phyloP scores from a whole-genome alignment of 768 basidiomycete species.

The Mycena amicta region DNA sequence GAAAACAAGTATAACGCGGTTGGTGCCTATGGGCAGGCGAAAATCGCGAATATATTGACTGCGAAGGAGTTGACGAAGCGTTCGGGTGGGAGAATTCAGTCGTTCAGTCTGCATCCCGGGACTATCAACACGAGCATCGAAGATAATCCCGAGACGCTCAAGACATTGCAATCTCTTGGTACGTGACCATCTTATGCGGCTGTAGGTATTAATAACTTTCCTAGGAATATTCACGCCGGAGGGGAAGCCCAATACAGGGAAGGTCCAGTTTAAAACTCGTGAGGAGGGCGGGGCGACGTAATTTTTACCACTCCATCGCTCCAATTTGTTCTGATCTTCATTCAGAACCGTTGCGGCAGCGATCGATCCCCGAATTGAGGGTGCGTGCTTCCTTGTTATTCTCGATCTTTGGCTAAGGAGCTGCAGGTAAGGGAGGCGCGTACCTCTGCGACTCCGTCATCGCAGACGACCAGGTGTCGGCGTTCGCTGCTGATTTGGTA shows the following conservation, averaged over 20 bases:
- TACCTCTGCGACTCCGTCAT: conserved; percentile 1
- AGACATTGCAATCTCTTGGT: background rate
- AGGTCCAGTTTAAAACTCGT: conserved; percentile 3
- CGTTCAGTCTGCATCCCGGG: conserved; percentile 12
- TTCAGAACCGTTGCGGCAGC: conserved; percentile 12
- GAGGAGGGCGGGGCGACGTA: conserved; percentile 19
- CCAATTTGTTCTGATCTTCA: background rate
- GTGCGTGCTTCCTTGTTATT: background rate
- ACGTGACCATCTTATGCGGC: background rate
- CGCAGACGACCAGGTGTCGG: conserved; percentile 2
- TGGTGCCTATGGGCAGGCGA: conserved; percentile 2
- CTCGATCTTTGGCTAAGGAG: background rate
- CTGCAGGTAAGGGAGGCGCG: conserved; percentile 1
- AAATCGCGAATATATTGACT: conserved; percentile 12
- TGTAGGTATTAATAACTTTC: background rate
- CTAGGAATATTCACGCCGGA: conserved; percentile 3
- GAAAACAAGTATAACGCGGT: background rate
- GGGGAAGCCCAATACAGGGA: background rate
- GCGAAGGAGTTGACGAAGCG: conserved; percentile 11
- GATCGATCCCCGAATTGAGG: conserved; percentile 10
- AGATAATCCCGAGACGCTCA: background rate
- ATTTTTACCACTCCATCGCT: background rate
- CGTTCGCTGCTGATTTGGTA: conserved; percentile 2
- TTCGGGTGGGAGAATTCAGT: conserved; percentile 3
- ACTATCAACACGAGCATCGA: conserved; percentile 4